Base-by-base conservation (phyloP, 768 basidiomycete species). In the Trametes maxima region DNA sequence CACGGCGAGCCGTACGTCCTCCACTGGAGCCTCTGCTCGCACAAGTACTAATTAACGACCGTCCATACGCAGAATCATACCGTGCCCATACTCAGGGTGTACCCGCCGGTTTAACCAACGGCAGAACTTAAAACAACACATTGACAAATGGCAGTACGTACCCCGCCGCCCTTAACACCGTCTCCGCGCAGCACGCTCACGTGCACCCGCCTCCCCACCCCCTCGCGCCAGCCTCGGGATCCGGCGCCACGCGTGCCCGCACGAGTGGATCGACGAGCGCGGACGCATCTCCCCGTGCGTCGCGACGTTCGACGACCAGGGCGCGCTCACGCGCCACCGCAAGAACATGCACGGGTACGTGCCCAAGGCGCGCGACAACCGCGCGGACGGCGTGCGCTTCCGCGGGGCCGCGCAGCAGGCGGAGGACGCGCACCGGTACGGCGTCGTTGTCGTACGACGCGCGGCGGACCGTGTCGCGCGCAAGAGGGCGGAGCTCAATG, bases 61-160 rank as follows among this genome's bases (percentile, higher is more conserved):
- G 4, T 8, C 8, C 28, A 33, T 33, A 33, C 3, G 4, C 28
- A 53, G 51, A 1, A 53, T 24, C 37, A 14, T 53, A 0, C 11
- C 12, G 10, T 53, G 51, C 22, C 37, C 37, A 13, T 53, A 22
- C 35, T 22, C 37, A 2, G 19, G 14, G 12, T 53, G 51, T 22
- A 17, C 13, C 6, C 21, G 14, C 16, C 37, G n/a, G 5, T 53
- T 42, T 37, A 36, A 36, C 37, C 51, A 53, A 21, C 21, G 39
- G 14, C 19, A 36, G 21, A 53, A 53, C 39, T 3, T 53, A 21
- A 24, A 24, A 14, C 1, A 1, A 37, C 51, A 53, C 39, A 22
- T 40, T 19, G 39, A 53, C n/a, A 53, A 53, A 36, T 53, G 51
- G 51, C 51, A 53, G 51, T 53, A 24, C n/a, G 51, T 53, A 22